Percentiles rank a stretch among this genome's conserved stretches.
Evolutionary conservation across 2,329 filamentous ascomycete species (phyloP).

Genomic region (Coleophoma crateriformis): DNA sequence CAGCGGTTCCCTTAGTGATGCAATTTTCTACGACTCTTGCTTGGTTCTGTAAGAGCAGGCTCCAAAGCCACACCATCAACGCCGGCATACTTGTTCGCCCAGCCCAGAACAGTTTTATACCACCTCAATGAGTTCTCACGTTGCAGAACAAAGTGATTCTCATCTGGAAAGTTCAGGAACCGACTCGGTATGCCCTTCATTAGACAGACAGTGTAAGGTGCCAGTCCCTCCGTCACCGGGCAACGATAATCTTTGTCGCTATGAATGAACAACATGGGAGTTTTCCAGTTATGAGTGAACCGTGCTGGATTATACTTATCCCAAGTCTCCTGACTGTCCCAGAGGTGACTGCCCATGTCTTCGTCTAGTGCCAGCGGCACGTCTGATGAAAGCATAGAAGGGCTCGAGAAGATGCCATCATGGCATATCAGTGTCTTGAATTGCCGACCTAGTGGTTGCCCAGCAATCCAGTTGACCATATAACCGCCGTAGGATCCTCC

Average conservation of each 20-base stretch:
- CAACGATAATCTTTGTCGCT: slow-evolving; percentile 83
- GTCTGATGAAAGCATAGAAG: neutral
- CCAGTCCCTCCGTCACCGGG: slow-evolving; percentile 70
- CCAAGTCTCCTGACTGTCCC: slow-evolving; percentile 56
- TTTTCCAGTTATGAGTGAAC: slow-evolving; percentile 66
- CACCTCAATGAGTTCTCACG: slow-evolving; percentile 84
- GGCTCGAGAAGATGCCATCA: slow-evolving; percentile 62
- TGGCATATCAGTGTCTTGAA: slow-evolving; percentile 85
- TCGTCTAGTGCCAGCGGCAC: neutral
- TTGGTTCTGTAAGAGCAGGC: neutral
- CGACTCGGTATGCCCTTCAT: slow-evolving; percentile 52
- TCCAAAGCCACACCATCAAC: neutral
- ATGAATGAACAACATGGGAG: slow-evolving; percentile 83
- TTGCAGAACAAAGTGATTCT: slow-evolving; percentile 76
- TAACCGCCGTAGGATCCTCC: slow-evolving; percentile 70
- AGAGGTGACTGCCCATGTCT: slow-evolving; percentile 28
- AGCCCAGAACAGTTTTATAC: slow-evolving; percentile 78
- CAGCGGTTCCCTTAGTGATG: too few relatives aligned
- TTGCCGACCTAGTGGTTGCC: slow-evolving; percentile 69
- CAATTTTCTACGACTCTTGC: neutral
- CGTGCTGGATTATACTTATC: slow-evolving; percentile 63
- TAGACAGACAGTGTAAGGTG: slow-evolving; percentile 57
- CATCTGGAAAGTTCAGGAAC: slow-evolving; percentile 61
- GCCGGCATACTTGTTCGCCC: slow-evolving; percentile 44
- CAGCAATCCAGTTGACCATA: slow-evolving; percentile 88